Conservation (phyloP, 805 yeast genomes). For the Middelhovenomyces tepae region DNA sequence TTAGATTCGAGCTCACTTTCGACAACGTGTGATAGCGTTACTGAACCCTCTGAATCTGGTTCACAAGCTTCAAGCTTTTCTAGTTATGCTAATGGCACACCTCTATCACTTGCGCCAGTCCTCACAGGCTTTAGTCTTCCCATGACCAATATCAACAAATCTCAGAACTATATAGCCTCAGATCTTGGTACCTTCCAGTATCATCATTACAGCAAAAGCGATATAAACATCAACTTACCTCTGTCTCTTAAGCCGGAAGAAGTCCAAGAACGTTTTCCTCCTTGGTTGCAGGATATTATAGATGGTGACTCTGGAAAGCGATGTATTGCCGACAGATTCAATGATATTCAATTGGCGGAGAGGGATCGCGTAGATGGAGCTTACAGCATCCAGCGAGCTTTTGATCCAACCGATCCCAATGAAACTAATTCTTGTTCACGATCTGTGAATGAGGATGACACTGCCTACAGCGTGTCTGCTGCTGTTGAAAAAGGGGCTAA, state of each 20-base stretch:
- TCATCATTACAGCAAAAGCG: slow-evolving; percentile 4
- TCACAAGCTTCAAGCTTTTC: too few relatives aligned
- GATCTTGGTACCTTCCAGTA: slow-evolving; percentile 22
- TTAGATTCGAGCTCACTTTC: too few relatives aligned
- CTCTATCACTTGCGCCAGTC: slow-evolving; percentile 14
- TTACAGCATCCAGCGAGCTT: slow-evolving; percentile 4
- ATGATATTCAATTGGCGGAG: slow-evolving; percentile 60
- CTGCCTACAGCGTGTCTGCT: slow-evolving; percentile 44
- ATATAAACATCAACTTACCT: slow-evolving; percentile 13
- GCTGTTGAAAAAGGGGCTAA: slow-evolving; percentile 78
- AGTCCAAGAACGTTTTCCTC: slow-evolving; percentile 33
- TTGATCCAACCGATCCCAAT: background rate
- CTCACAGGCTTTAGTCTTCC: slow-evolving; percentile 23
- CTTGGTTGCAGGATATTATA: slow-evolving; percentile 41
- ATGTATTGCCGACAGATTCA: slow-evolving; percentile 45
- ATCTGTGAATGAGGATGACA: slow-evolving; percentile 15
- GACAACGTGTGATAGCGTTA: too few relatives aligned
- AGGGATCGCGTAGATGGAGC: slow-evolving; percentile 44
- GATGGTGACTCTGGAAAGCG: slow-evolving; percentile 32
- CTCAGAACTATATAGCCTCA: slow-evolving; percentile 22
- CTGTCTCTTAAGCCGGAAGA: slow-evolving; percentile 11
- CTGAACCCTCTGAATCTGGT: too few relatives aligned
- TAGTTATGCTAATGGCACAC: too few relatives aligned
- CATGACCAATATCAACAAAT: slow-evolving; percentile 11
- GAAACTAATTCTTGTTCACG: slow-evolving; percentile 2